Percentiles rank a stretch among this genome's conserved stretches.
Conservation (phyloP, 345 rosid genomes). For the Anastatica hierochuntica region DNA sequence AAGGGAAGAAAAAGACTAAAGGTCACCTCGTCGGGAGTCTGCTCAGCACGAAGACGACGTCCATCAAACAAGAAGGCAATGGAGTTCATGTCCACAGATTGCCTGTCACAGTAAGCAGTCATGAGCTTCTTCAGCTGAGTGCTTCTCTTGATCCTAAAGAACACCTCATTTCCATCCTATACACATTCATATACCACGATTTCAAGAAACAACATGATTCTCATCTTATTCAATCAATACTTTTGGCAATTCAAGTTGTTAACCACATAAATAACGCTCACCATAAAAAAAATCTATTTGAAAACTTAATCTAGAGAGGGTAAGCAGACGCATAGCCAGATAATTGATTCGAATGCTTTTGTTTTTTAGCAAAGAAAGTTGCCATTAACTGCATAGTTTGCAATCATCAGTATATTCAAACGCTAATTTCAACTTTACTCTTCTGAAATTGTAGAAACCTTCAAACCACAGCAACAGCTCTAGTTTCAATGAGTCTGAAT, state of each 20-base stretch:
- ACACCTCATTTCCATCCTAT: conserved; percentile 81
- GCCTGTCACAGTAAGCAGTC: conserved; percentile 85
- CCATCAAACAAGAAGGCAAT: conserved; percentile 88
- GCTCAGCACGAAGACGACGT: conserved; percentile 69
- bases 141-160: conserved; percentile 77
- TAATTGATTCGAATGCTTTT: neutral
- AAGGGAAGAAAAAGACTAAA: neutral
- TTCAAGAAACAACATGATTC: neutral
- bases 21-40: conserved; percentile 78
- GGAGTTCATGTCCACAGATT: conserved; percentile 63
- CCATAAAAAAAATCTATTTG: neutral
- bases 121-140: conserved; percentile 84
- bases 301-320: neutral
- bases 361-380: too few relatives aligned
- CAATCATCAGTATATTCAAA: neutral
- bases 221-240: too few relatives aligned
- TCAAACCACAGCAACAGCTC: neutral
- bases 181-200: neutral
- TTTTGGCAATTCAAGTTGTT: too few relatives aligned
- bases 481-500: neutral
- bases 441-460: too few relatives aligned
- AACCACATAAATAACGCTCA: too few relatives aligned
- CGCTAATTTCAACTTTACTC: too few relatives aligned
- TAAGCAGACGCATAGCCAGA: neutral
- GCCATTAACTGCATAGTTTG: neutral